phyloP scores from a whole-genome alignment of 2,329 filamentous ascomycete genomes.

The Cadophora luteo-olivacea region DNA sequence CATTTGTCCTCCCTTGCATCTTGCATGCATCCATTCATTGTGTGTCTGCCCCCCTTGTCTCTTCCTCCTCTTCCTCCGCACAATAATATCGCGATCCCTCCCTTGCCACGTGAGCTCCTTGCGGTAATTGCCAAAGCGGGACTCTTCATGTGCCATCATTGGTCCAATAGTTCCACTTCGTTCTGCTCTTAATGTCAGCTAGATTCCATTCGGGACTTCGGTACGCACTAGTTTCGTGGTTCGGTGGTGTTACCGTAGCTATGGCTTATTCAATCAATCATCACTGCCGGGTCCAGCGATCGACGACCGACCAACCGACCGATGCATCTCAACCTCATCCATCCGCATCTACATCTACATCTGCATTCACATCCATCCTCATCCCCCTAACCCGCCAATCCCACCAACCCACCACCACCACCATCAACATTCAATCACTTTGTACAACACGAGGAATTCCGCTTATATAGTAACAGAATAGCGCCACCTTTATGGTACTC shows the following conservation, averaged over 20 bases:
- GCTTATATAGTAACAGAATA: not conserved
- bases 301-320: not conserved
- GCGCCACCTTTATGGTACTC: not conserved
- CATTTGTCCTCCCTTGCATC: too few relatives aligned
- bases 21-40: too few relatives aligned
- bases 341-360: not conserved
- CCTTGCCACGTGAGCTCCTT: not conserved
- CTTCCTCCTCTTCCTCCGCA: too few relatives aligned
- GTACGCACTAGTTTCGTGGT: not conserved
- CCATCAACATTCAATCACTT: not conserved
- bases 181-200: not conserved
- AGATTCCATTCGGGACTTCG: not conserved
- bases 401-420: not conserved
- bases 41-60: too few relatives aligned
- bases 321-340: not conserved
- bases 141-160: not conserved
- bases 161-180: not conserved
- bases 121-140: not conserved
- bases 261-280: not conserved
- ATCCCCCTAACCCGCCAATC: not conserved
- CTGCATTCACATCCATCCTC: not conserved
- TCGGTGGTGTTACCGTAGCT: not conserved
- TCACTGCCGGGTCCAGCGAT: not conserved
- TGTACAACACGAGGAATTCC: not conserved
- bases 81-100: not conserved